These are phyloP conservation scores for Ramularia collo-cygni DNA, from an alignment of 2,329 filamentous ascomycete species.

Conservation along the genomic window DNA sequence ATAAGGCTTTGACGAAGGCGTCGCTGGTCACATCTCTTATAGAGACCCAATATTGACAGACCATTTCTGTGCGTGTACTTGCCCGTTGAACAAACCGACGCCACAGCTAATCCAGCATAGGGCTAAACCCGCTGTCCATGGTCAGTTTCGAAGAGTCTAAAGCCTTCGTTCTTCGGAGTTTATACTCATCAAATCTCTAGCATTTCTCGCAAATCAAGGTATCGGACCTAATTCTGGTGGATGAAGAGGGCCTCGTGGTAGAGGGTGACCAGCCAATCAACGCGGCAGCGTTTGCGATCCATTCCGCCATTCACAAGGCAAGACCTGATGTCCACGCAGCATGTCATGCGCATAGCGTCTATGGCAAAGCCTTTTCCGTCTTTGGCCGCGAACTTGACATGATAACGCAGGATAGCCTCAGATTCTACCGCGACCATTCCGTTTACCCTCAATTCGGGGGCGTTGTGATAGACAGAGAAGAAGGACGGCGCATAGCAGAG, in stretches of 20 bases:
- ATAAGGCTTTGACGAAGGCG: conserved; percentile 34
- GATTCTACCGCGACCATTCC: conserved; percentile 37
- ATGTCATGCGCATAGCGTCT: conserved; percentile 37
- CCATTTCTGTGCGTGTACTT: conserved; percentile 27
- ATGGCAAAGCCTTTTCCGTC: conserved; percentile 42
- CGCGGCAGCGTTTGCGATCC: conserved; percentile 41
- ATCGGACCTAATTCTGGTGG: conserved; percentile 40
- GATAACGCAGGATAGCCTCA: conserved; percentile 42
- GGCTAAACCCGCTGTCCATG: conserved; percentile 39
- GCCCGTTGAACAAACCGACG: neutral
- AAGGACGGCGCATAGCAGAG: conserved; percentile 38
- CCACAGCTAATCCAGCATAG: neutral
- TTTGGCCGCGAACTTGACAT: conserved; percentile 42
- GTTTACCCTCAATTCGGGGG: conserved; percentile 43
- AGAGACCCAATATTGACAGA: conserved; percentile 33
- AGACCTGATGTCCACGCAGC: conserved; percentile 38
- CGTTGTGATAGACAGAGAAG: conserved; percentile 38
- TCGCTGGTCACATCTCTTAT: conserved; percentile 36
- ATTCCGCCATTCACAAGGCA: conserved; percentile 35
- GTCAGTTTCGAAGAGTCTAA: no score
- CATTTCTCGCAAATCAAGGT: conserved; percentile 40
- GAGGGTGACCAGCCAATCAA: conserved; percentile 40
- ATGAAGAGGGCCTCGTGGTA: conserved; percentile 37
- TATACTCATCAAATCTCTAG: no score
- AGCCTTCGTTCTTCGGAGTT: no score